A percentile compares a stretch with the other conserved stretches of the same genome.
These are phyloP conservation scores for Pterocarpus macrocarpus DNA, from an alignment of 306 rosid genomes.

Conservation along the genomic window DNA sequence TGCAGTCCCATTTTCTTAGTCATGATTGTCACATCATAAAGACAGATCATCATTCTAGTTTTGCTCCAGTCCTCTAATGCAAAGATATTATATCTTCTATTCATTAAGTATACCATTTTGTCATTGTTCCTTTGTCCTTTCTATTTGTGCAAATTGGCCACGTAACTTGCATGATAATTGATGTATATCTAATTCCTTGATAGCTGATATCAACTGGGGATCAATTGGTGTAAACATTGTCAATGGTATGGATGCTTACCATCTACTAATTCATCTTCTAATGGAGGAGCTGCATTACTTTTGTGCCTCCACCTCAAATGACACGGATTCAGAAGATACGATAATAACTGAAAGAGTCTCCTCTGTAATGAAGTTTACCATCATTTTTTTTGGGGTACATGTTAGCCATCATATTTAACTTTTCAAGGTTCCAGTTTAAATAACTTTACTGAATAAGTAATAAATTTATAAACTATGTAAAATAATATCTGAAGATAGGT, in stretches of 20 bases:
- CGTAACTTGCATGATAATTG: slow-evolving; percentile 9
- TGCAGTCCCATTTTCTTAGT: slow-evolving; percentile 26
- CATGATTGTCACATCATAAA: slow-evolving; percentile 37
- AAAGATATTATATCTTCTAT: slow-evolving; percentile 27
- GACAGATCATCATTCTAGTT: slow-evolving; percentile 20
- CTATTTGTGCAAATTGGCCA: slow-evolving; percentile 28
- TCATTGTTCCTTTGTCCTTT: slow-evolving; percentile 27
- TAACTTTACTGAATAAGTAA: slow-evolving; percentile 5
- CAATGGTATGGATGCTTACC: neutral
- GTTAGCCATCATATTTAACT: slow-evolving; percentile 9
- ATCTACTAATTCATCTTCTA: slow-evolving; percentile 12
- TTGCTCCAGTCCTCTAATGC: slow-evolving; percentile 1
- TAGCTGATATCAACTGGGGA: slow-evolving; percentile 1
- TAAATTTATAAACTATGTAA: neutral
- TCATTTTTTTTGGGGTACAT: neutral
- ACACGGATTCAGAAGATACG: neutral
- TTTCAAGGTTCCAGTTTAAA: slow-evolving; percentile 5
- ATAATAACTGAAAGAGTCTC: neutral
- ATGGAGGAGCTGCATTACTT: neutral
- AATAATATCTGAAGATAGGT: slow-evolving; percentile 3
- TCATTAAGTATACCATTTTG: slow-evolving; percentile 24
- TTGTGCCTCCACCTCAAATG: slow-evolving; percentile 9
- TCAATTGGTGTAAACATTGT: neutral
- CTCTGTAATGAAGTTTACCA: slow-evolving; percentile 10
- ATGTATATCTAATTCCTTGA: slow-evolving; percentile 16